Conservation (phyloP, 2,329 filamentous ascomycete genomes). For the Fusarium camptoceras region DNA sequence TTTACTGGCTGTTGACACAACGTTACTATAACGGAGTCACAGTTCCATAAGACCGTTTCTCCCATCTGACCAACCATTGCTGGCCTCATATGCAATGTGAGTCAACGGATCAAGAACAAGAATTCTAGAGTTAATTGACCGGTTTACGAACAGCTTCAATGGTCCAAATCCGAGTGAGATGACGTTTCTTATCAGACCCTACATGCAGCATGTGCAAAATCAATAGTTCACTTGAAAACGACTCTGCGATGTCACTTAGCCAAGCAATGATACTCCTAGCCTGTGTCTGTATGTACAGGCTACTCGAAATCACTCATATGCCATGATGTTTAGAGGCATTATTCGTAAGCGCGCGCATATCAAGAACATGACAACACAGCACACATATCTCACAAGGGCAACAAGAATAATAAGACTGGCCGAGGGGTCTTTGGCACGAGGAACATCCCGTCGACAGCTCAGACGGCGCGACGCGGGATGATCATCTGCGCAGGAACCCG, state of each 20-base stretch:
- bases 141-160: slow-evolving; percentile 10
- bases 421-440: slow-evolving; percentile 38
- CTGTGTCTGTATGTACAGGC: slow-evolving; percentile 9
- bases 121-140: background rate
- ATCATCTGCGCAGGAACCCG: slow-evolving; percentile 51
- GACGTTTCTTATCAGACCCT: slow-evolving; percentile 19
- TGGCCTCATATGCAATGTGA: slow-evolving; percentile 27
- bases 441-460: slow-evolving; percentile 41
- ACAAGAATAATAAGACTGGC: slow-evolving; percentile 16
- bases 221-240: slow-evolving; percentile 12
- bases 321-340: slow-evolving; percentile 35
- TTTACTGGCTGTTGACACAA: background rate
- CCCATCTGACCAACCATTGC: slow-evolving; percentile 13
- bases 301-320: slow-evolving; percentile 16
- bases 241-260: slow-evolving; percentile 17
- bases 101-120: background rate
- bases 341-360: slow-evolving; percentile 41
- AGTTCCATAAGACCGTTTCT: background rate
- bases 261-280: background rate
- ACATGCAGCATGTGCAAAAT: slow-evolving; percentile 29
- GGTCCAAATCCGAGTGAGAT: slow-evolving; percentile 7
- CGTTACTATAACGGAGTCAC: background rate
- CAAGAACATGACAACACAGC: slow-evolving; percentile 15
- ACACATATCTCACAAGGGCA: slow-evolving; percentile 10
- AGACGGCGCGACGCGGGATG: slow-evolving; percentile 42